Base-by-base conservation (phyloP, 495 filamentous ascomycete species). In the Penicillium longicatenatum region DNA sequence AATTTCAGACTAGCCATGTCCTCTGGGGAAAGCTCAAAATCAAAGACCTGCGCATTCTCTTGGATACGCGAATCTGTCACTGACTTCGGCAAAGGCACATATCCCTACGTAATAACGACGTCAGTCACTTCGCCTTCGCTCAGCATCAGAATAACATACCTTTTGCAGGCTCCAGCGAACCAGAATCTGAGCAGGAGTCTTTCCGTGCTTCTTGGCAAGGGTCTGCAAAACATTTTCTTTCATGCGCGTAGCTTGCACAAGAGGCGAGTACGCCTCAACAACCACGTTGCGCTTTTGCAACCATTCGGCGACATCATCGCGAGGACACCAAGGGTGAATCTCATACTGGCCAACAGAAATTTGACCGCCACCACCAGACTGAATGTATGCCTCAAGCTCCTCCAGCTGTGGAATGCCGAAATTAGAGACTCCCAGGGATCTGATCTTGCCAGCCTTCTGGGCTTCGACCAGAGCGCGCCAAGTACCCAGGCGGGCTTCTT, bases 161-260 rank as follows among this genome's bases (percentile, higher is more conserved):
- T 82, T 93, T 67, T 96, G 90, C 71, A 97, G 73, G 66, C 89
- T 92, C 92, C 93, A 97, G 49, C 90, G 79, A 10, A 97, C 50
- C 58, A 97, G 68, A 9, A 97, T 78, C 76, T 97, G 93, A 3
- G 89, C 88, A 48, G 84, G 77, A 8, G 82, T 86, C 79, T 89
- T 93, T 8, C 78, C 78, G 60, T 93, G 77, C 73, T 92, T 91
- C 73, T 85, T 76, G 1, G 81, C 80, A 56, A 95, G 61, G 22
- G 73, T 71, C 58, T 80, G 68, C 50, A 94, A 65, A 4, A 80
- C 64, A 14, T 81, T 80, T 58, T 94, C 90, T 10, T 89, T 79
- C 68, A 84, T 83, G 41, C 87, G 77, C 57, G 83, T 74, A 2
- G 82, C 86, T 61, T 88, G 80, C 1, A 92, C 87, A 47, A 96